These are phyloP conservation scores for Trichosporon sp. DNA, from an alignment of 1,284 basidiomycete species.

Conservation along the genomic window DNA sequence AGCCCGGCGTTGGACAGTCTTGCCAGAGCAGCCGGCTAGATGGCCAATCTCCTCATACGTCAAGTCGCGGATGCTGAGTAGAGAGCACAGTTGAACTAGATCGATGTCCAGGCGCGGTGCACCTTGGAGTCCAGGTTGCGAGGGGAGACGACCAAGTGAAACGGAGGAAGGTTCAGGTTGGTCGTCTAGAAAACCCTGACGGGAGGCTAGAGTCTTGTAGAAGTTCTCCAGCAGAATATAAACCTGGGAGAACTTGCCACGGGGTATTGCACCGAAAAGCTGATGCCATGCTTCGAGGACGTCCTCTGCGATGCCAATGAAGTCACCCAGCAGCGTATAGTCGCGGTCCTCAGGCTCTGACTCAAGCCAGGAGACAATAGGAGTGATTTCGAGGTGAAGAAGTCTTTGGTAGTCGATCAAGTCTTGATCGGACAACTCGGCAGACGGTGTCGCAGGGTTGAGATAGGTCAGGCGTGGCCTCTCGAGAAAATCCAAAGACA, in stretches of 20 bases:
- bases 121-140: background rate
- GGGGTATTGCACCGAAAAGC: background rate
- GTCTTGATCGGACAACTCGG: background rate
- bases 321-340: background rate
- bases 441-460: background rate
- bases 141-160: background rate
- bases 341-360: background rate
- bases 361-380: background rate
- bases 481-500: background rate
- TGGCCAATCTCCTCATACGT: background rate
- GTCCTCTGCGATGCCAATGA: background rate
- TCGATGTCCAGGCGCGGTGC: background rate
- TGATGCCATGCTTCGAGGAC: background rate
- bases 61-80: background rate
- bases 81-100: background rate
- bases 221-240: background rate
- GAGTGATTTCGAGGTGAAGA: background rate
- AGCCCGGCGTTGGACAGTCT: background rate
- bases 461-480: background rate
- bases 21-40: background rate
- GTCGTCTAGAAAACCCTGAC: background rate
- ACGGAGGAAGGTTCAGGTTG: background rate
- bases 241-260: background rate
- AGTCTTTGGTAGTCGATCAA: background rate
- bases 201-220: background rate